Conservation (phyloP, 2,329 filamentous ascomycete genomes). For the Aureobasidium sp. region DNA sequence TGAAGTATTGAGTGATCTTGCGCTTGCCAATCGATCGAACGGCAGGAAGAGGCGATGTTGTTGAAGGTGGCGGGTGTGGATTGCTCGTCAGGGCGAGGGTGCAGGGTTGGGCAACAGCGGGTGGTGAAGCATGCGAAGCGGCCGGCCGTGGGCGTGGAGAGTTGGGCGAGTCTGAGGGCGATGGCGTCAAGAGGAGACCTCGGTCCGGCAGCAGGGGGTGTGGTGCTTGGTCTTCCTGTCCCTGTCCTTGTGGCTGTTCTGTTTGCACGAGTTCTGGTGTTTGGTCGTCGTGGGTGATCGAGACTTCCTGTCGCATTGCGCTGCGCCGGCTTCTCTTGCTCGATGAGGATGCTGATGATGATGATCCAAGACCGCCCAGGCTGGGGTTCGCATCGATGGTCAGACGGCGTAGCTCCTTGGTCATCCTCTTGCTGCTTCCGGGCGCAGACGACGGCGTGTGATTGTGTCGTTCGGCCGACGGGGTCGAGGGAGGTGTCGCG, state of each 20-base stretch:
- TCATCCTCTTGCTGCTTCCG: constrained; percentile 3
- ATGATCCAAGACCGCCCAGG: background rate
- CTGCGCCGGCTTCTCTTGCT: background rate
- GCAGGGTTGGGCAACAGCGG: background rate
- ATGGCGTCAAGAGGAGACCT: constrained; percentile 5
- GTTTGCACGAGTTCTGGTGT: too few species aligned
- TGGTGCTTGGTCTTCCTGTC: background rate
- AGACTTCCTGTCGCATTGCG: constrained; percentile 2
- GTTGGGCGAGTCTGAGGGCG: background rate
- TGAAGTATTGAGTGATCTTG: background rate
- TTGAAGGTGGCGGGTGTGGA: background rate
- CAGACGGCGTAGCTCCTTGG: constrained; percentile 1
- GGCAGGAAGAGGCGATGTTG: background rate
- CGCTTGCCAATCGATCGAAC: background rate
- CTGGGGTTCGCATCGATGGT: constrained; percentile 11
- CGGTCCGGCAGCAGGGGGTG: background rate
- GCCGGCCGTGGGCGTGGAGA: background rate
- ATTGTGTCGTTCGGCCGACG: constrained; percentile 2
- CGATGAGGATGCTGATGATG: background rate
- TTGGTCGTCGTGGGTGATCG: background rate
- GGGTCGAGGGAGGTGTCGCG: constrained; percentile 15
- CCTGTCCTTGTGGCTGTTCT: background rate
- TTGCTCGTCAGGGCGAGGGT: background rate
- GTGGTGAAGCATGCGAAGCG: too few species aligned
- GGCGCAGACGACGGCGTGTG: background rate